These are phyloP conservation scores for Leccinum uliginosum DNA, from an alignment of 768 basidiomycete species.

Conservation along the genomic window DNA sequence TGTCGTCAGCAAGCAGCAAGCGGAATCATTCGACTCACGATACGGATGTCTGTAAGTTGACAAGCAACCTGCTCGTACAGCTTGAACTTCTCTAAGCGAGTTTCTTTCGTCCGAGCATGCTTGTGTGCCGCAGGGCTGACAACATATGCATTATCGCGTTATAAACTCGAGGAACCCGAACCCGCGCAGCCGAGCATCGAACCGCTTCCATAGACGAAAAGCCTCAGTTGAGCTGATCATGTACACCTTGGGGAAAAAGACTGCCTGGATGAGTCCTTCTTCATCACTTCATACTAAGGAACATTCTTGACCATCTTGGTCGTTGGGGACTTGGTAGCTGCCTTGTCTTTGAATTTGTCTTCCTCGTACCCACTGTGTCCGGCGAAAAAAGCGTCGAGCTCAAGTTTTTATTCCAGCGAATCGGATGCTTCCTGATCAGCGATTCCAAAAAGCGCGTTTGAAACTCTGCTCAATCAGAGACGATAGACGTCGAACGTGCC, in stretches of 20 bases:
- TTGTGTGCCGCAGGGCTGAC: no score
- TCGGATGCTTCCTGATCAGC: slow-evolving; percentile 37
- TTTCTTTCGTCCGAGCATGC: not conserved
- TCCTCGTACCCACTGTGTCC: slow-evolving; percentile 67
- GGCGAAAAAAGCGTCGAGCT: slow-evolving; percentile 90
- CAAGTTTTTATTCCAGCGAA: slow-evolving; percentile 43
- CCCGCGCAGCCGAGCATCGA: slow-evolving; percentile 83
- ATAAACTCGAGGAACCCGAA: slow-evolving; percentile 37
- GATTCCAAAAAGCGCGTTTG: slow-evolving; percentile 17
- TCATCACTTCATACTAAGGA: slow-evolving; percentile 64
- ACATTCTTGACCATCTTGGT: slow-evolving; percentile 99
- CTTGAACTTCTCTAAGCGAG: not conserved
- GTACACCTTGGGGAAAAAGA: slow-evolving; percentile 48
- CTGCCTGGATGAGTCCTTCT: slow-evolving; percentile 16
- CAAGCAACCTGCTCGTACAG: not conserved
- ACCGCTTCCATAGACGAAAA: slow-evolving; percentile 87
- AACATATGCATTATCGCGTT: no score
- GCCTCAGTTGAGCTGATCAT: slow-evolving; percentile 84
- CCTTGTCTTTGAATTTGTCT: slow-evolving; percentile 40
- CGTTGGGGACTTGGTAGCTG: slow-evolving; percentile 51
- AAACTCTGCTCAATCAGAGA: no score
- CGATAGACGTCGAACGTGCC: no score
- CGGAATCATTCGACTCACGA: not conserved
- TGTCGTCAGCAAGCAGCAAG: not conserved
- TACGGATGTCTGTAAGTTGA: not conserved